Base-by-base conservation (phyloP, 2,329 filamentous ascomycete genomes). In the Tympanopsis confertula region DNA sequence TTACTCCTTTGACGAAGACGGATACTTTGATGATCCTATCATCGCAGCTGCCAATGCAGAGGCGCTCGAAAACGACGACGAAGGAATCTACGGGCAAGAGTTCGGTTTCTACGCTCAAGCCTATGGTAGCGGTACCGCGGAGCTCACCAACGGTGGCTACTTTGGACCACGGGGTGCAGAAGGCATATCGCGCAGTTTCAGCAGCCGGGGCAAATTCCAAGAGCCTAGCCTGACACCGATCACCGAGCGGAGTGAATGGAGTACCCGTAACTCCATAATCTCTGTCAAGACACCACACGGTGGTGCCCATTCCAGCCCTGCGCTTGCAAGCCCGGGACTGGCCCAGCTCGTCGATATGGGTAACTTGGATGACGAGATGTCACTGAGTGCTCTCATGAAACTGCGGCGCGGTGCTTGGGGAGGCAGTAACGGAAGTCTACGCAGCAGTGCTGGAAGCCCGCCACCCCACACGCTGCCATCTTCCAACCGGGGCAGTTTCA, bases 221-320 rank as follows among this genome's bases (percentile, higher is more conserved):
- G 89, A 95, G 54, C 89, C 91, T 1, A 95, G 91, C 49, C 64
- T 98, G 35, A 96, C 91, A 1, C 91, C 91, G 4, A 96, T 98
- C 49, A 96, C 89, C 0, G 91, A 96, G 56, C 76, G 88, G 12
- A 94, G 86, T 41, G 91, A 98, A 58, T 95, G 94, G 65, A 94
- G 86, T 30, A 94, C 93, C 41, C 78, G 91, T 33, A 96, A 95
- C 54, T 93, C 85, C 1, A 75, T 94, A 41, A 84, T 93, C 63
- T 86, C 82, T 41, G 63, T 89, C 43, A 68, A 66, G 5, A 61
- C 78, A 20, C 74, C 75, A 33, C 61, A 63, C 2, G 52, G 48
- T 18, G 61, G 58, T 19, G 58, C 63, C 41, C 74, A 66, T 40
- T 73, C 63, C 29, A 49, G 49, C 22, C 61, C 54, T 40, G 59